Conservation (phyloP, 2,329 filamentous ascomycete species). For the Chaetomiaceae sp. region DNA sequence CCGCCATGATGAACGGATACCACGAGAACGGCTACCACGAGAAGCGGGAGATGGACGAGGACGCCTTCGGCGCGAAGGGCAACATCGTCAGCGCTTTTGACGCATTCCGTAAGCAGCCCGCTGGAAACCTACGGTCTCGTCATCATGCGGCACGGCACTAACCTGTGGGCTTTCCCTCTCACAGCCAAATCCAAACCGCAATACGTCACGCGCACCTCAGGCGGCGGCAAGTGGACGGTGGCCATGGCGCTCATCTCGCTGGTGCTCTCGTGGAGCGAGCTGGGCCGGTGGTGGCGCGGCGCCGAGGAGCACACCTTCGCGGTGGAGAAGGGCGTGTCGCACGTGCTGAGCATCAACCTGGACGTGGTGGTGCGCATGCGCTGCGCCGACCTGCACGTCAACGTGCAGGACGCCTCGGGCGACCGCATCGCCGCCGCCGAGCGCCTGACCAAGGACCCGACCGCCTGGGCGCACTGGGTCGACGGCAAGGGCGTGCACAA, state of each 20-base stretch:
- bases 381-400: conserved; percentile 84
- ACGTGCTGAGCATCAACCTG: conserved; percentile 87
- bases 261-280: conserved; percentile 70
- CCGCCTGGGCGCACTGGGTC: conserved; percentile 77
- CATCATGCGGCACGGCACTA: too few species aligned
- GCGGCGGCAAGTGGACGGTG: conserved; percentile 91
- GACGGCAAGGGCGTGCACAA: conserved; percentile 60
- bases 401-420: conserved; percentile 91
- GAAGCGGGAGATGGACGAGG: conserved; percentile 63
- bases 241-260: conserved; percentile 69
- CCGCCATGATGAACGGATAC: conserved; percentile 47
- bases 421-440: conserved; percentile 82
- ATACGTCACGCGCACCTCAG: conserved; percentile 76
- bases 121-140: too few species aligned
- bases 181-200: conserved; percentile 91
- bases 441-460: conserved; percentile 67
- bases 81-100: conserved; percentile 81
- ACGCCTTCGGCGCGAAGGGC: conserved; percentile 69
- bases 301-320: conserved; percentile 82
- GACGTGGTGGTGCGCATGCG: conserved; percentile 88
- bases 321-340: conserved; percentile 86
- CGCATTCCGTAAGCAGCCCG: conserved; percentile 96
- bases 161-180: not conserved
- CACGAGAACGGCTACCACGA: conserved; percentile 74
- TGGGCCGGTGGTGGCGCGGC: conserved; percentile 77